Base-by-base conservation (phyloP, 768 basidiomycete genomes). In the Panaeolus papilionaceus region DNA sequence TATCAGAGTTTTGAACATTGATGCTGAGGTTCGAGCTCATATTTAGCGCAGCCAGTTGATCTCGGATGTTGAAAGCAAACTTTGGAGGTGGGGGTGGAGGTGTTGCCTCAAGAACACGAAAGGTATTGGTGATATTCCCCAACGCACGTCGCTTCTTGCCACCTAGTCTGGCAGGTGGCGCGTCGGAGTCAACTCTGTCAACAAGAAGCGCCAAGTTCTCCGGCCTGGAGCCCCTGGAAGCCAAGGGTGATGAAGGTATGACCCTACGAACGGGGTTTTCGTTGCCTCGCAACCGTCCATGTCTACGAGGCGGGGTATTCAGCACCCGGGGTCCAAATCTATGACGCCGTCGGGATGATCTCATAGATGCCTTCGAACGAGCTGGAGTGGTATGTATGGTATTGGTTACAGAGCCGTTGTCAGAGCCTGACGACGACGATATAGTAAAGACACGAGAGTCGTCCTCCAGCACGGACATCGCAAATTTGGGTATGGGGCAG, bases 361-460 rank as follows among this genome's bases (percentile, higher is more conserved):
- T 58, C 28, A 58, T 14, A 4, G 54, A 58, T 1, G 54, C 54
- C 28, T 58, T 58, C 12, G 54, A 58, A 4, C 33, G 12, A 12
- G 54, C 54, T 28, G 54, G 54, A 14, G 54, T 58, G 54, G 54
- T 58, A 58, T 58, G 54, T 58, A 58, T 58, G 54, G 54, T 58
- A 58, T 58, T 28, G 28, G 12, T 14, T 28, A 37, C 14, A 33
- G 28, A 14, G 28, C 6, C 54, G 4, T 58, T 33, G 26, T 33
- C 28, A 12, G 54, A 58, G 20, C 12, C 26, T 58, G 12, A 28
- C 9, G 28, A 58, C 5, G 54, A 23, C 12, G 54, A 14, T 16
- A 58, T 33, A 23, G 28, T 23, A 14, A 58, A 37, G 26, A 58
- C 5, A 9, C 28, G 54, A 16, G 28, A 58, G 10, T 28, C 54